Percentiles rank a stretch among this genome's conserved stretches.
Conservation (phyloP, 2,329 filamentous ascomycete species). For the Phaeophleospora eucalypticola region DNA sequence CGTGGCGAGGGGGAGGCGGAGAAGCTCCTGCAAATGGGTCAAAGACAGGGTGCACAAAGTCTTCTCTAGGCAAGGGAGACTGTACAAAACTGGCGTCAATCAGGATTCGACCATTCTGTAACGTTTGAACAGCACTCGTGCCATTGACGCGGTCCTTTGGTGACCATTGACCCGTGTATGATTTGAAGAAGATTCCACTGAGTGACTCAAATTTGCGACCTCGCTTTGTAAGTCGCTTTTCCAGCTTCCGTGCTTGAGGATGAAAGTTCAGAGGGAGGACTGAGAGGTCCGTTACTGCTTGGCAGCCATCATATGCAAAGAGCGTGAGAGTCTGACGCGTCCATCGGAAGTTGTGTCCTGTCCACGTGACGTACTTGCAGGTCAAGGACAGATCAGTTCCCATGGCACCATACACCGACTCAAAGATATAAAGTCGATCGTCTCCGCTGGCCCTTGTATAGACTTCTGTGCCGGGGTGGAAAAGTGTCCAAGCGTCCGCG, state of each 20-base stretch:
- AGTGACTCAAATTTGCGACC: slow-evolving; percentile 20
- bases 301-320: slow-evolving; percentile 18
- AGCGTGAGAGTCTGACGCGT: slow-evolving; percentile 10
- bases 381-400: slow-evolving; percentile 7
- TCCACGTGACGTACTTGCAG: slow-evolving; percentile 28
- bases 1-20: too few species aligned
- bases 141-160: neutral
- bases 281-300: slow-evolving; percentile 19
- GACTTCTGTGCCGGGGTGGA: slow-evolving; percentile 8
- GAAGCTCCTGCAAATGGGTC: too few species aligned
- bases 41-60: neutral
- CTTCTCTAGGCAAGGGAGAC: neutral
- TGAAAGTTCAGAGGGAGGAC: slow-evolving; percentile 21
- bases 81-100: neutral
- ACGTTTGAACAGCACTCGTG: neutral
- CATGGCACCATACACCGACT: neutral
- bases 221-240: slow-evolving; percentile 14
- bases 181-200: slow-evolving; percentile 26
- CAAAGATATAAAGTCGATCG: neutral
- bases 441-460: slow-evolving; percentile 10
- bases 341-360: slow-evolving; percentile 28
- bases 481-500: slow-evolving; percentile 5
- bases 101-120: neutral
- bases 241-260: slow-evolving; percentile 10
- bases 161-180: slow-evolving; percentile 10